Conservation (phyloP, 2,329 filamentous ascomycete species). For the Zasmidium cellare region DNA sequence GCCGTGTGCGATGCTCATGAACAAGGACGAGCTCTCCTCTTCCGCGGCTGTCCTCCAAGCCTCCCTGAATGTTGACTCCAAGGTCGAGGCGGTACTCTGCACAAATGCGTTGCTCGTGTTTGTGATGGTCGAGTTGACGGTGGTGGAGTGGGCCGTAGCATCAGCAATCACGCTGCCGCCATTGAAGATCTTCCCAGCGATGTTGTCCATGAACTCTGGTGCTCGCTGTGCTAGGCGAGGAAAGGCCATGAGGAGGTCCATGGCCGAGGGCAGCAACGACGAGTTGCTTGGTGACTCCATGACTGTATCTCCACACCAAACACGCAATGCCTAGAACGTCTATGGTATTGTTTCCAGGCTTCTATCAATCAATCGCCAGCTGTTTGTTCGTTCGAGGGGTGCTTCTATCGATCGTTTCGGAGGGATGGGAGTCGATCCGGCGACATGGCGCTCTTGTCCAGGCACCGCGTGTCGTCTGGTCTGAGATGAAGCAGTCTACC, state of each 20-base stretch:
- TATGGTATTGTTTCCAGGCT: no score
- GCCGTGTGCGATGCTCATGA: constrained; percentile 27
- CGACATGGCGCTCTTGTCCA: not conserved
- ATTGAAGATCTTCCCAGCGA: constrained; percentile 51
- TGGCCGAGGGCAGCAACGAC: constrained; percentile 55
- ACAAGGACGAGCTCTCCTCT: constrained; percentile 26
- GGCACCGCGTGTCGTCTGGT: not conserved
- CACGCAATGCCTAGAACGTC: no score
- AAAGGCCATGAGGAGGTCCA: constrained; percentile 68
- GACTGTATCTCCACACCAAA: not conserved
- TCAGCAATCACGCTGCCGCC: constrained; percentile 62
- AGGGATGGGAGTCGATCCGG: not conserved
- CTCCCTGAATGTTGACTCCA: constrained; percentile 27
- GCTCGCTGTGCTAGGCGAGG: constrained; percentile 70
- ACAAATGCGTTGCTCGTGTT: constrained; percentile 43
- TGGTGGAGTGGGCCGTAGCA: constrained; percentile 53
- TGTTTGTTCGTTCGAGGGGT: not conserved
- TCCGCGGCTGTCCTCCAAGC: constrained; percentile 26
- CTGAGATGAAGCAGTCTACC: not conserved
- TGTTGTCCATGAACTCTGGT: constrained; percentile 60
- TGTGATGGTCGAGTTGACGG: constrained; percentile 40
- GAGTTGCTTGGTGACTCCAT: constrained; percentile 7
- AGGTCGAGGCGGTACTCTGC: constrained; percentile 42
- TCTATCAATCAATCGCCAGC: not conserved
- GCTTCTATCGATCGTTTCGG: not conserved